These are phyloP conservation scores for Craterostigma plantagineum DNA, from an alignment of 257 asterid genomes.

Conservation along the genomic window DNA sequence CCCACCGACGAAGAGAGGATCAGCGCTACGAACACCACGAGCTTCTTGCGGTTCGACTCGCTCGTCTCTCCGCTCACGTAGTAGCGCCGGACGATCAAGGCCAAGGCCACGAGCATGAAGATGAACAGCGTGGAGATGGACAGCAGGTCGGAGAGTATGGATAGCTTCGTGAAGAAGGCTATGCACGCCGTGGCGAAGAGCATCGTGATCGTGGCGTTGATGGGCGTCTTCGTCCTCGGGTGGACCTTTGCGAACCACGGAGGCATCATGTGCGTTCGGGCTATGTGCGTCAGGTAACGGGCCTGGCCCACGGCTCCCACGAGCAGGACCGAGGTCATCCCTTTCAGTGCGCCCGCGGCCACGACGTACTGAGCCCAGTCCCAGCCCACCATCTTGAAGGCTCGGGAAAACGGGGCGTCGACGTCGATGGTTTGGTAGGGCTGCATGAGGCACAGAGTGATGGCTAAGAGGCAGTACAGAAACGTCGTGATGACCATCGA, in stretches of 20 bases:
- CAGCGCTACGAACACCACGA: slow-evolving; percentile 14
- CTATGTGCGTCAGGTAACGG: slow-evolving; percentile 53
- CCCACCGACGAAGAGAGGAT: slow-evolving; percentile 28
- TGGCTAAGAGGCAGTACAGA: slow-evolving; percentile 38
- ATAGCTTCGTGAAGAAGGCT: slow-evolving; percentile 41
- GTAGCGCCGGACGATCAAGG: slow-evolving; percentile 36
- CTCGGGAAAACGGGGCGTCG: slow-evolving; percentile 48
- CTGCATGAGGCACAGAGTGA: slow-evolving; percentile 44
- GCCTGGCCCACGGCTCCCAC: slow-evolving; percentile 61
- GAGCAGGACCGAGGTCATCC: slow-evolving; percentile 48
- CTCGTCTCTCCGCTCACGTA: slow-evolving; percentile 32
- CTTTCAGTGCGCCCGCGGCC: slow-evolving; percentile 53
- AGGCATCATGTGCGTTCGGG: slow-evolving; percentile 60
- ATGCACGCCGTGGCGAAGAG: slow-evolving; percentile 32
- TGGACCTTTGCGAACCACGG: slow-evolving; percentile 59
- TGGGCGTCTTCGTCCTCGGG: slow-evolving; percentile 40
- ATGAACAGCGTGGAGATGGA: slow-evolving; percentile 46
- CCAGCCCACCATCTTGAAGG: slow-evolving; percentile 39
- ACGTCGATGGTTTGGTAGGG: slow-evolving; percentile 23
- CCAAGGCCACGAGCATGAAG: slow-evolving; percentile 41
- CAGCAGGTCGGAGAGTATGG: slow-evolving; percentile 25
- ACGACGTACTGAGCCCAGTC: slow-evolving; percentile 48
- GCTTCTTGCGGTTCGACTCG: slow-evolving; percentile 22
- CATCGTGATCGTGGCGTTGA: slow-evolving; percentile 38
- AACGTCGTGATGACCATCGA: slow-evolving; percentile 44